These are phyloP conservation scores for Ogataea minuta DNA, from an alignment of 805 yeast genomes.

Conservation along the genomic window DNA sequence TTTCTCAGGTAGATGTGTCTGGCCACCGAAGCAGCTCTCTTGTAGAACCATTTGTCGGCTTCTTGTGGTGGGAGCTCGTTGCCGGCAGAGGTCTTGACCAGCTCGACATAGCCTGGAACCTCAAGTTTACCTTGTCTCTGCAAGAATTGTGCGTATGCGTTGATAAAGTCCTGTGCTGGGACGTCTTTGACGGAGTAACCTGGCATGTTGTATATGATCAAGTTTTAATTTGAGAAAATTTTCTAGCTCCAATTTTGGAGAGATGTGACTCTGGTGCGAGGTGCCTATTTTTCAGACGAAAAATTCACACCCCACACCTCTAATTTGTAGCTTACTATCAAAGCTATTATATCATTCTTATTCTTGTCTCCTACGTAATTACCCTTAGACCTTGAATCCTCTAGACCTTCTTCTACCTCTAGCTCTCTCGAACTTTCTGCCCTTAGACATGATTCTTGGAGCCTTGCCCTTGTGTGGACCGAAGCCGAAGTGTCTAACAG, in stretches of 20 bases:
- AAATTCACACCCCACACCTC: not conserved
- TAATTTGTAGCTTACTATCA: not conserved
- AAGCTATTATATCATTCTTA: conserved; percentile 3
- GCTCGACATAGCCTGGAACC: conserved; percentile 99
- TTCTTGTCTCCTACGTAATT: conserved; percentile 10
- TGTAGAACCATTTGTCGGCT: conserved; percentile 99
- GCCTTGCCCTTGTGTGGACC: conserved; percentile 99
- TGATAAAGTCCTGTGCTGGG: conserved; percentile 99
- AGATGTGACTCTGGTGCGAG: conserved; percentile 11
- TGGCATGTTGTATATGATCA: conserved; percentile 64
- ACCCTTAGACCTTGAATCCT: conserved; percentile 98
- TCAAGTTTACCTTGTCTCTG: conserved; percentile 99
- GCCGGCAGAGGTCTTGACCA: conserved; percentile 98
- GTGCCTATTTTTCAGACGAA: conserved; percentile 7
- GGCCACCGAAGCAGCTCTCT: conserved; percentile 99
- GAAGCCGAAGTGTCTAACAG: conserved; percentile 99
- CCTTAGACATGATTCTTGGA: conserved; percentile 95
- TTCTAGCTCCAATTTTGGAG: conserved; percentile 9
- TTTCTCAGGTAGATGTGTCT: conserved; percentile 99
- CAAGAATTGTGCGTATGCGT: conserved; percentile 99
- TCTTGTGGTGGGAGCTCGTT: conserved; percentile 99
- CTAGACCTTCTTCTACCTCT: conserved; percentile 99
- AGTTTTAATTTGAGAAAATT: conserved; percentile 15
- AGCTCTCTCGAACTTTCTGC: conserved; percentile 99
- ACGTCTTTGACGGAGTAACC: conserved; percentile 99